Evolutionary conservation across 2,329 filamentous ascomycete genomes (phyloP).

Genomic region (Phaeophleospora eucalypticola): DNA sequence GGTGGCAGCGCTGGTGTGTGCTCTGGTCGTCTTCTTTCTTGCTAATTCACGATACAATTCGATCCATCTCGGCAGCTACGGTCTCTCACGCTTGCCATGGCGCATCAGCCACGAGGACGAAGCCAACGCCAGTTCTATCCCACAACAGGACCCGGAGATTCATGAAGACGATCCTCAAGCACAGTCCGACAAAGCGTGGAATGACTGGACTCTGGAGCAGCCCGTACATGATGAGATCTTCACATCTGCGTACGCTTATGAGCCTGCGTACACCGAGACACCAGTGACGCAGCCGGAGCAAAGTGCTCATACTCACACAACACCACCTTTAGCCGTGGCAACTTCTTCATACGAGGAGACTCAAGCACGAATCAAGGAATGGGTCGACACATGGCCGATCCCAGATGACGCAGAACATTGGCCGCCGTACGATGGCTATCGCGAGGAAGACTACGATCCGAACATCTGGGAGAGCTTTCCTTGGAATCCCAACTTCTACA

Average conservation of each 20-base stretch:
- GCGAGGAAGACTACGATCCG: conserved; percentile 42
- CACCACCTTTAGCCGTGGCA: not conserved
- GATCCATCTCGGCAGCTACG: not conserved
- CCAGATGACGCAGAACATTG: conserved; percentile 38
- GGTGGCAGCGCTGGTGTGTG: not conserved
- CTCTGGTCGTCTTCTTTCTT: not conserved
- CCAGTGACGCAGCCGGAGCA: not conserved
- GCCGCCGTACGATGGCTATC: conserved; percentile 43
- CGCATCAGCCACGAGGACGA: not conserved
- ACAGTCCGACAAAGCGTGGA: not conserved
- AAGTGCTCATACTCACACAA: not conserved
- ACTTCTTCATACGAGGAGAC: conserved; percentile 14
- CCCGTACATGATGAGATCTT: not conserved
- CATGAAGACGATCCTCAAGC: not conserved
- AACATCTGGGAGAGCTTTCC: conserved; percentile 47
- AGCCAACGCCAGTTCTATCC: not conserved
- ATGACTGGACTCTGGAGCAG: too few relatives aligned
- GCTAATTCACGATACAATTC: not conserved
- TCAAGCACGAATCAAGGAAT: conserved; percentile 36
- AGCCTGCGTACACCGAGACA: not conserved
- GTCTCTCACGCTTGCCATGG: not conserved
- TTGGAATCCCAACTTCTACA: conserved; percentile 39
- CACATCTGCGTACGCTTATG: not conserved
- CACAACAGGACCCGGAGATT: not conserved
- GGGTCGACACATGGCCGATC: conserved; percentile 40